Evolutionary conservation across 192 early-diverging fungal genomes (phyloP).

Genomic region (Coemansia sp.): DNA sequence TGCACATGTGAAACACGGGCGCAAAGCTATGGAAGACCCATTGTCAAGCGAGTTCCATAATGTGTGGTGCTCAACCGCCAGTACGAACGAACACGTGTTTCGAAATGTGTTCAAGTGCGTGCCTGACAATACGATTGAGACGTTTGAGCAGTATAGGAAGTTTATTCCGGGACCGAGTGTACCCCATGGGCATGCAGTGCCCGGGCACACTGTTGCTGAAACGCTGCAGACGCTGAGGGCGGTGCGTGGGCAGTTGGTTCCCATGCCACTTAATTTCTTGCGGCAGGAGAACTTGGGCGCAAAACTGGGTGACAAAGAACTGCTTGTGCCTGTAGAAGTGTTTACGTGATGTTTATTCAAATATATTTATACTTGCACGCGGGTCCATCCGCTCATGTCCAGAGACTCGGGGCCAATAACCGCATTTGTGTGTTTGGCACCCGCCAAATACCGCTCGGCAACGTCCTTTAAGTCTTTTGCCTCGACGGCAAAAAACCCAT

Average conservation of each 20-base stretch:
- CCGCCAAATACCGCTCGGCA: conserved; percentile 65
- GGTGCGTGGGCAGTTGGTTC: conserved; percentile 51
- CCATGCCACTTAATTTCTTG: conserved; percentile 53
- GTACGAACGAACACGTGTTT: conserved; percentile 67
- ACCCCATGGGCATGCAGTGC: conserved; percentile 45
- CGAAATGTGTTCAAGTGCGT: conserved; percentile 83
- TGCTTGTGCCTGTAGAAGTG: conserved; percentile 51
- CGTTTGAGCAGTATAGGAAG: conserved; percentile 58
- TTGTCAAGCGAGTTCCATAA: conserved; percentile 61
- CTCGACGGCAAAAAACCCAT: conserved; percentile 69
- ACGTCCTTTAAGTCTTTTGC: conserved; percentile 69
- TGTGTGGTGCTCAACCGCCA: conserved; percentile 66
- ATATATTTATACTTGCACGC: not conserved
- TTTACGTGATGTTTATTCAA: conserved; percentile 42
- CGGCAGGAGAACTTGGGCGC: conserved; percentile 53
- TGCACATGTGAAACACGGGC: conserved; percentile 2
- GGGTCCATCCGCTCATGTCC: conserved; percentile 13
- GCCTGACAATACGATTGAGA: conserved; percentile 77
- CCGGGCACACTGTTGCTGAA: conserved; percentile 16
- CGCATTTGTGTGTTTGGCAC: conserved; percentile 21
- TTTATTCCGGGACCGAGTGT: conserved; percentile 50
- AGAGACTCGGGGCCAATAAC: conserved; percentile 50
- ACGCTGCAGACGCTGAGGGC: conserved; percentile 35
- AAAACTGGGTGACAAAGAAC: conserved; percentile 50
- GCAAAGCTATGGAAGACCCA: conserved; percentile 63